These are phyloP conservation scores for Stephania yunnanensis DNA, from an alignment of 164 flowering plant species.

Conservation along the genomic window DNA sequence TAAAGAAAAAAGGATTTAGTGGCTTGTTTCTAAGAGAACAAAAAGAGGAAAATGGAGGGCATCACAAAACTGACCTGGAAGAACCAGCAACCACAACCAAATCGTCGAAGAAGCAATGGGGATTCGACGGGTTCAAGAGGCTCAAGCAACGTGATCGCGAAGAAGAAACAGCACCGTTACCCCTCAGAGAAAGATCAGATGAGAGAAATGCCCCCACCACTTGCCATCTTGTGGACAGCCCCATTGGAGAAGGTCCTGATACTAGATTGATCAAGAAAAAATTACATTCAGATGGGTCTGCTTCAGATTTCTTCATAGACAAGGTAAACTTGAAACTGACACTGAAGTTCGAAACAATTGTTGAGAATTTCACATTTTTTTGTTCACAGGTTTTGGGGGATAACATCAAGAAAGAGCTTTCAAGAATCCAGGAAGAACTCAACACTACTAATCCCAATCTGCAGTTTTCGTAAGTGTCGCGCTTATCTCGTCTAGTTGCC, in stretches of 20 bases:
- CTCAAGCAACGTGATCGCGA: conserved; percentile 53
- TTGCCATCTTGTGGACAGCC: conserved; percentile 34
- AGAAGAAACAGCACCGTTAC: conserved; percentile 49
- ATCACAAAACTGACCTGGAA: conserved; percentile 17
- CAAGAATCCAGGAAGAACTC: conserved; percentile 58
- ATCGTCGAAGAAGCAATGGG: conserved; percentile 57
- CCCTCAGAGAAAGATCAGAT: conserved; percentile 48
- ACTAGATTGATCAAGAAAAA: conserved; percentile 60
- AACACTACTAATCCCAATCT: conserved; percentile 41
- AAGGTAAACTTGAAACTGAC: conserved; percentile 38
- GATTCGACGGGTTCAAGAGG: conserved; percentile 65
- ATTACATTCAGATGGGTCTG: conserved; percentile 57
- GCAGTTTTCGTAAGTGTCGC: conserved; percentile 46
- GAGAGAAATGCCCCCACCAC: conserved; percentile 23
- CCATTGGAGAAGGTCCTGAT: conserved; percentile 59
- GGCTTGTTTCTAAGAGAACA: conserved; percentile 42
- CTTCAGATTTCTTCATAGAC: conserved; percentile 80
- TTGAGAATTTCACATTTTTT: neutral
- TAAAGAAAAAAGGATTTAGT: conserved; percentile 46
- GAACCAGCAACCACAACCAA: conserved; percentile 26
- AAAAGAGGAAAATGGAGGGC: conserved; percentile 22
- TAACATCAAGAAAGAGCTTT: conserved; percentile 72
- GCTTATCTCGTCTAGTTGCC: neutral
- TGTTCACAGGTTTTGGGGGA: conserved; percentile 65
- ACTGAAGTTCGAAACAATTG: neutral